A percentile compares a stretch with the other conserved stretches of the same genome.
Conservation (phyloP, 495 filamentous ascomycete species). For the Penicillium goetzii region DNA sequence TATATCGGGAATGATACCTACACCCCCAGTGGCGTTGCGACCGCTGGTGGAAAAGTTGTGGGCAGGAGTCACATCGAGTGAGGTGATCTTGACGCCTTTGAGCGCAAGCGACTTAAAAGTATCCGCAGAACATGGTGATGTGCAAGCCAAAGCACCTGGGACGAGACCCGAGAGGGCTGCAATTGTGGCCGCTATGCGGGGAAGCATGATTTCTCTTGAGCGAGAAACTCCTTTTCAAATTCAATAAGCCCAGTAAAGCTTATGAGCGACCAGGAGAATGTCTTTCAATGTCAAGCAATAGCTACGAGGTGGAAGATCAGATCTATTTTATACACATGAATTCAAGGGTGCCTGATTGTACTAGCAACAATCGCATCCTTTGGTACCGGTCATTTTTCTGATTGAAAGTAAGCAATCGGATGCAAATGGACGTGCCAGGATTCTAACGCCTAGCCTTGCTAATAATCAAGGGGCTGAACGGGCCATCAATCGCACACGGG, state of each 20-base stretch:
- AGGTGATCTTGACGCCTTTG: conserved; percentile 4
- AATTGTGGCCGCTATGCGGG: not conserved
- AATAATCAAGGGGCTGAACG: not conserved
- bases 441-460: not conserved
- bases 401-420: not conserved
- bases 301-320: not conserved
- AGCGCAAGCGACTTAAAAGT: conserved; percentile 8
- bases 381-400: not conserved
- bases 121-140: not conserved
- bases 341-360: not conserved
- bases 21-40: conserved; percentile 20
- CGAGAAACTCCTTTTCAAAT: not conserved
- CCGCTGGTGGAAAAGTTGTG: conserved; percentile 17
- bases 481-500: not conserved
- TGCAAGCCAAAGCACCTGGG: not conserved
- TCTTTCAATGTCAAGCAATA: not conserved
- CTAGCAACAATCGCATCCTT: not conserved
- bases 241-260: not conserved
- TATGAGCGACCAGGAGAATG: not conserved
- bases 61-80: conserved; percentile 13
- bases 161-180: not conserved
- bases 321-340: not conserved
- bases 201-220: not conserved
- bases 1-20: conserved; percentile 11
- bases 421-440: not conserved